Conservation (phyloP, 371 early-diverging fungal genomes). For the Syncephalis plumigaleata region DNA sequence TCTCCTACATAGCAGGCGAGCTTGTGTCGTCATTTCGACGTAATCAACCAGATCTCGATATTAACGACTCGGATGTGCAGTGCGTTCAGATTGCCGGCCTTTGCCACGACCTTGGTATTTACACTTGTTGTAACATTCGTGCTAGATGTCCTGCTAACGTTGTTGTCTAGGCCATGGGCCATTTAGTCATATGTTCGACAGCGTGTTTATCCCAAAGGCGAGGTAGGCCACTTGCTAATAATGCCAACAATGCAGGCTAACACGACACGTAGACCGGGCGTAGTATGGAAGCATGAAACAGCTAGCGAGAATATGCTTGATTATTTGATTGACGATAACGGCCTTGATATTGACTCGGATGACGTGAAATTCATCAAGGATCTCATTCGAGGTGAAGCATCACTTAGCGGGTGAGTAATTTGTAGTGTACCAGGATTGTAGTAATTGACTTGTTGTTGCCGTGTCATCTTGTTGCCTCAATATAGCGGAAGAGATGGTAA, state of each 20-base stretch:
- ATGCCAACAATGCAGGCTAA: not conserved
- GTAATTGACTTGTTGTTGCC: not conserved
- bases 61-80: slow-evolving; percentile 56
- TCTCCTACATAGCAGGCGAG: slow-evolving; percentile 62
- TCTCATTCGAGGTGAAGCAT: slow-evolving; percentile 60
- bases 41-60: slow-evolving; percentile 67
- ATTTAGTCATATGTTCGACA: slow-evolving; percentile 89
- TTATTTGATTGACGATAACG: slow-evolving; percentile 63
- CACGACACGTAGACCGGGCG: slow-evolving; percentile 23
- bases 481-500: slow-evolving; percentile 13
- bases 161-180: slow-evolving; percentile 64
- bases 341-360: slow-evolving; percentile 43
- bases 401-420: slow-evolving; percentile 9
- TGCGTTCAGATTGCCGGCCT: slow-evolving; percentile 85
- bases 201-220: slow-evolving; percentile 54
- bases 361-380: slow-evolving; percentile 68
- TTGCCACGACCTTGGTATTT: slow-evolving; percentile 80
- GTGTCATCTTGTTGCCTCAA: not conserved
- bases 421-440: not conserved
- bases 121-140: not conserved
- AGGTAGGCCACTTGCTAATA: slow-evolving; percentile 10
- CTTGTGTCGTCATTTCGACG: slow-evolving; percentile 46
- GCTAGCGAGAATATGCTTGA: slow-evolving; percentile 82
- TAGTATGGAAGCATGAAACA: slow-evolving; percentile 76
- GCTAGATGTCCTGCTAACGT: not conserved